phyloP scores from a whole-genome alignment of 176 grass and related monocot species.

The Oryza meridionalis region DNA sequence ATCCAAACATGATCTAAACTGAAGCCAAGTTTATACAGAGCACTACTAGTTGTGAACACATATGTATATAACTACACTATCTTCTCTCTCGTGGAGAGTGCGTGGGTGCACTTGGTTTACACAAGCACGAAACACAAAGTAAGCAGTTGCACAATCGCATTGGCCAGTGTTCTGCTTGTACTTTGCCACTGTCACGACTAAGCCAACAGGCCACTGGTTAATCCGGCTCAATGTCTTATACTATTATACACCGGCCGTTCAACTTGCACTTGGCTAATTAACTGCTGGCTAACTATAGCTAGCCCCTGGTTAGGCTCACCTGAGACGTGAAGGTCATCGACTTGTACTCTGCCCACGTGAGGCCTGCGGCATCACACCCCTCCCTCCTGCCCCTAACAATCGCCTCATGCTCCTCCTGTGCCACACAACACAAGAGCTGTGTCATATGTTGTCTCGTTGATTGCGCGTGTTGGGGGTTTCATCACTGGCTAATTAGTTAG shows the following conservation, averaged over 20 bases:
- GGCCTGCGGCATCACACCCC: constrained; percentile 39
- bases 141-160: constrained; percentile 29
- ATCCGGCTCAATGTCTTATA: constrained; percentile 1
- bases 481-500: background rate
- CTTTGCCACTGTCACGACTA: background rate
- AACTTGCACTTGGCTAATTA: constrained; percentile 24
- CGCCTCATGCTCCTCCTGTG: constrained; percentile 80
- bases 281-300: background rate
- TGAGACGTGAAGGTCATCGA: constrained; percentile 83
- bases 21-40: background rate
- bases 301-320: constrained; percentile 57
- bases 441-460: constrained; percentile 38
- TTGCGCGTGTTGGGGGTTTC: background rate
- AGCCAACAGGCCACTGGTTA: background rate
- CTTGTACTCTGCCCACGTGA: constrained; percentile 90
- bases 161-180: background rate
- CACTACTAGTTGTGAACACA: background rate
- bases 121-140: constrained; percentile 22
- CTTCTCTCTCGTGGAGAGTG: constrained; percentile 15
- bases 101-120: background rate
- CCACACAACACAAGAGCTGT: constrained; percentile 21
- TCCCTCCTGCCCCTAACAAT: constrained; percentile 63
- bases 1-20: background rate
- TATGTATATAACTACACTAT: constrained; percentile 6
- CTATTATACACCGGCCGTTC: background rate